These are phyloP conservation scores for Trametes sp. DNA, from an alignment of 1,284 basidiomycete species.

Conservation along the genomic window DNA sequence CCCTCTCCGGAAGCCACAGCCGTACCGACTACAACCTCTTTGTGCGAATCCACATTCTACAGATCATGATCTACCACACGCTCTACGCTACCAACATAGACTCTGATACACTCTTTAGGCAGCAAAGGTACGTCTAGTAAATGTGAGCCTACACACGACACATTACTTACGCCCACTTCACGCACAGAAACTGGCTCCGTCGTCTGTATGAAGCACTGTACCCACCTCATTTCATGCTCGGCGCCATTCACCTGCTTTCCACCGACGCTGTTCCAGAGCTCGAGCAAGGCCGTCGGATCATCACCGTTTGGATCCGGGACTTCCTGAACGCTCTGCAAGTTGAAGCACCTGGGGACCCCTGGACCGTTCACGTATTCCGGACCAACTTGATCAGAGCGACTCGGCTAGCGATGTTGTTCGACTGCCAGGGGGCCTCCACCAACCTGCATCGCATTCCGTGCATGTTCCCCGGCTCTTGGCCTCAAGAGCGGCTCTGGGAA, in stretches of 20 bases:
- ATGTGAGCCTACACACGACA: not conserved
- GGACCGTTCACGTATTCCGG: slow-evolving; percentile 4
- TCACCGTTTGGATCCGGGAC: slow-evolving; percentile 51
- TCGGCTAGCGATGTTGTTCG: slow-evolving; percentile 19
- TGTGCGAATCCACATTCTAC: slow-evolving; percentile 55
- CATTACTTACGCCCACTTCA: not conserved
- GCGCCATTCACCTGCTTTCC: slow-evolving; percentile 43
- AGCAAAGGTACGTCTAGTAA: slow-evolving; percentile 10
- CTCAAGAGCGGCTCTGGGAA: slow-evolving; percentile 1
- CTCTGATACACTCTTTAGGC: slow-evolving; percentile 1
- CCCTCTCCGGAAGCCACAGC: slow-evolving; percentile 36
- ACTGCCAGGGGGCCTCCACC: not conserved
- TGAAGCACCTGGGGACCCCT: not conserved
- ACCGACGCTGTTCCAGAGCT: slow-evolving; percentile 46
- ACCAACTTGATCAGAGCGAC: slow-evolving; percentile 16
- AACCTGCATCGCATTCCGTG: slow-evolving; percentile 15
- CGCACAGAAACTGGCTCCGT: slow-evolving; percentile 34
- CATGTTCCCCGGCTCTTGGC: not conserved
- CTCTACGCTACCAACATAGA: slow-evolving; percentile 36
- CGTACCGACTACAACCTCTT: slow-evolving; percentile 50
- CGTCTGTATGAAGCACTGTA: slow-evolving; percentile 36
- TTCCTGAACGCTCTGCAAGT: slow-evolving; percentile 42
- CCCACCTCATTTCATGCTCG: slow-evolving; percentile 33
- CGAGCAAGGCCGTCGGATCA: slow-evolving; percentile 42
- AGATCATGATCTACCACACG: slow-evolving; percentile 54